These are phyloP conservation scores for Ogataea pilisensis DNA, from an alignment of 805 yeast genomes.

Conservation along the genomic window DNA sequence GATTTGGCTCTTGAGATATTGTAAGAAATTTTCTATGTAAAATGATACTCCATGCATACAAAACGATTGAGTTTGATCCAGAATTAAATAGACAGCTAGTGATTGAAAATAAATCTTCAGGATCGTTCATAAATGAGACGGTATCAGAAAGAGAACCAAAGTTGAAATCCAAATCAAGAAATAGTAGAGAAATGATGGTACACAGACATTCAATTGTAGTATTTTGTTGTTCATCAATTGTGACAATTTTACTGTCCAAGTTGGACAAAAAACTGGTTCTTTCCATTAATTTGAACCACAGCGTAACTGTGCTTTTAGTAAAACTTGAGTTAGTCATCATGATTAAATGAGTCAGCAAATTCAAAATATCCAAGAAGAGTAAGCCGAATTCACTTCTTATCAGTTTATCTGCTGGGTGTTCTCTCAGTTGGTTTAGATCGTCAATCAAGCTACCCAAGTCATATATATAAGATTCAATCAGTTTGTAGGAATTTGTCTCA, in stretches of 20 bases:
- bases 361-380: constrained; percentile 20
- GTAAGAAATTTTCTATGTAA: constrained; percentile 48
- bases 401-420: constrained; percentile 11
- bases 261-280: constrained; percentile 19
- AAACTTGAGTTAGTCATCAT: constrained; percentile 23
- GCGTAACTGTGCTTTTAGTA: constrained; percentile 29
- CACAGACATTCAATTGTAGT: constrained; percentile 40
- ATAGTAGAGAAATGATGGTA: constrained; percentile 45
- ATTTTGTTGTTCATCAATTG: constrained; percentile 15
- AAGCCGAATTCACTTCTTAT: constrained; percentile 15
- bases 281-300: constrained; percentile 57
- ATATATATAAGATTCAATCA: constrained; percentile 31
- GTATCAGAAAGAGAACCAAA: constrained; percentile 37
- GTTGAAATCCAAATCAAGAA: constrained; percentile 54
- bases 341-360: constrained; percentile 24
- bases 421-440: constrained; percentile 7
- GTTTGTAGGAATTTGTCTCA: constrained; percentile 16
- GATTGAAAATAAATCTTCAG: constrained; percentile 31
- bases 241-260: constrained; percentile 24
- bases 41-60: constrained; percentile 66
- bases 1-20: constrained; percentile 30
- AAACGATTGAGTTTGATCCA: constrained; percentile 42
- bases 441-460: constrained; percentile 9
- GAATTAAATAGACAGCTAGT: constrained; percentile 25
- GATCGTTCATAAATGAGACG: constrained; percentile 39